Evolutionary conservation across 208 protist genomes (phyloP).

Genomic region (Trypanosoma theileri): DNA sequence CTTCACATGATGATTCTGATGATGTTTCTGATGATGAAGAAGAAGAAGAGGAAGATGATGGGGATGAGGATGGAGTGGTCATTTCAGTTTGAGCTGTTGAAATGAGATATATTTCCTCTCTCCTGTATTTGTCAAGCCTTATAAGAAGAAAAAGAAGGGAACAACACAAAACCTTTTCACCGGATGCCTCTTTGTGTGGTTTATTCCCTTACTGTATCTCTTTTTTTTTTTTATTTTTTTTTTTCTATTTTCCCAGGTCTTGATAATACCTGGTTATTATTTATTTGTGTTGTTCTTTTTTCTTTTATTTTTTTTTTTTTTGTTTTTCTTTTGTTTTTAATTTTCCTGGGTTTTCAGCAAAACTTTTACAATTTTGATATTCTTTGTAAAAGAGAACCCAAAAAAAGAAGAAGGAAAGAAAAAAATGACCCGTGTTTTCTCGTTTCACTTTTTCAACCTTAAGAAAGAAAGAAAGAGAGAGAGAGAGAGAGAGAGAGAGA

Average conservation of each 20-base stretch:
- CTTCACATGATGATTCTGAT: no score
- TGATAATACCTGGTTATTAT: not conserved
- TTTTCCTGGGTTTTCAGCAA: not conserved
- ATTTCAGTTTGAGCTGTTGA: no score
- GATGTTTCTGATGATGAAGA: no score
- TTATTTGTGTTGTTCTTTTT: not conserved
- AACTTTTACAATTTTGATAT: not conserved
- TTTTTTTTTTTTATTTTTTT: slow-evolving; percentile 3
- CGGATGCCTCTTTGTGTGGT: slow-evolving; percentile 7
- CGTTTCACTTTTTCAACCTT: no score
- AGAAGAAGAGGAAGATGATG: no score
- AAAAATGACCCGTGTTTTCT: not conserved
- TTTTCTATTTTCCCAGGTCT: not conserved
- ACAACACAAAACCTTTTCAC: not conserved
- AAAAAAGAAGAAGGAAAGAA: not conserved
- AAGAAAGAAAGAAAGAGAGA: no score
- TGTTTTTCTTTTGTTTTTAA: not conserved
- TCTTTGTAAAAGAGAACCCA: slow-evolving; percentile 7
- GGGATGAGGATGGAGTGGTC: no score
- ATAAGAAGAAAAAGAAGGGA: no score
- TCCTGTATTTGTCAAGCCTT: no score
- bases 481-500: no score
- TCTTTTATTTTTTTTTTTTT: slow-evolving; percentile 11
- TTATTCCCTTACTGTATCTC: not conserved
- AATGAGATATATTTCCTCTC: no score